Percentiles rank a stretch among this genome's conserved stretches.
phyloP scores from a whole-genome alignment of 352 stramenopile species.

The Globisporangium iwayamae region DNA sequence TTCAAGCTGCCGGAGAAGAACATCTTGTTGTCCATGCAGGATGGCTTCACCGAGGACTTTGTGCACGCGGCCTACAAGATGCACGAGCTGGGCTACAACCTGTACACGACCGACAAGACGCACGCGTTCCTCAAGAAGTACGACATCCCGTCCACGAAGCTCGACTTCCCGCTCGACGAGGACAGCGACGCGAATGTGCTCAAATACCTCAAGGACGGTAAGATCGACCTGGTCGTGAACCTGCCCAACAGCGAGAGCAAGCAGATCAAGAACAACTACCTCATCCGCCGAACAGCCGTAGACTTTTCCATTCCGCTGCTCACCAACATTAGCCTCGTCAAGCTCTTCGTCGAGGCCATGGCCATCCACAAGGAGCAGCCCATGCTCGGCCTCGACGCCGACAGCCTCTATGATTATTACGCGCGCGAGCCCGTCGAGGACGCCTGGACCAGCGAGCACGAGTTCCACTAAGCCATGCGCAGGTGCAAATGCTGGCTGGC shows the following conservation, averaged over 20 bases:
- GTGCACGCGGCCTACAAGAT: constrained; percentile 95
- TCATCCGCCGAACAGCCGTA: constrained; percentile 90
- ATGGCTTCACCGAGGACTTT: constrained; percentile 94
- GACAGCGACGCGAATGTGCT: constrained; percentile 76
- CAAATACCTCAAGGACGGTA: constrained; percentile 92
- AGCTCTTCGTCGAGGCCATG: constrained; percentile 92
- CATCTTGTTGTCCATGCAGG: constrained; percentile 94
- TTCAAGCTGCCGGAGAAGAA: constrained; percentile 96
- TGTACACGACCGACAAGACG: constrained; percentile 94
- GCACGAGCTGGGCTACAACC: constrained; percentile 93
- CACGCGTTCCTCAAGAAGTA: constrained; percentile 88
- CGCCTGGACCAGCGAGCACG: constrained; percentile 92
- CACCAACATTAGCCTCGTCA: constrained; percentile 90
- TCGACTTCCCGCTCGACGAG: constrained; percentile 73
- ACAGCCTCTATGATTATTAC: constrained; percentile 98
- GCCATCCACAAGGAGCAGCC: constrained; percentile 91
- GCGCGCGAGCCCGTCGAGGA: constrained; percentile 88
- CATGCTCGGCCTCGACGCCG: constrained; percentile 90
- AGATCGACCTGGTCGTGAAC: constrained; percentile 95
- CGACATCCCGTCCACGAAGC: constrained; percentile 82
- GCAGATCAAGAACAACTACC: constrained; percentile 91
- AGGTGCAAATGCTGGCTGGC: not conserved
- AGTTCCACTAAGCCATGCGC: constrained; percentile 91
- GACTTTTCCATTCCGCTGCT: constrained; percentile 92
- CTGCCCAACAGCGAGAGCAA: constrained; percentile 87